Evolutionary conservation across 495 filamentous ascomycete genomes (phyloP).

Genomic region (Podospora pseudoanserina): DNA sequence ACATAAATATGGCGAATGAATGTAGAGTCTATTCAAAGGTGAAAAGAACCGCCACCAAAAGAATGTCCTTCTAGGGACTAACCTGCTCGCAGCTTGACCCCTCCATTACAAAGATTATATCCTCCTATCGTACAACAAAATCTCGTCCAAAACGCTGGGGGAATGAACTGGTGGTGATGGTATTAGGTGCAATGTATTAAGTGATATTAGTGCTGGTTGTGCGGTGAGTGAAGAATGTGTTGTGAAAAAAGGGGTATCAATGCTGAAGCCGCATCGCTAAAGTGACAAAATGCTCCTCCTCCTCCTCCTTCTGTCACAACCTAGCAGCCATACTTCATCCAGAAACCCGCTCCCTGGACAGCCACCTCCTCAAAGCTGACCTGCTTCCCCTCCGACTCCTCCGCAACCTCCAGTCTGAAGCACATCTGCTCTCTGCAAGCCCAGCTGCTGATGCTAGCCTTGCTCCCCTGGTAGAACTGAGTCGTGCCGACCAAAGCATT

Average conservation of each 20-base stretch:
- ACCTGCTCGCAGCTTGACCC: too few relatives aligned
- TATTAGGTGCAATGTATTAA: background rate
- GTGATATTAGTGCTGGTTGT: background rate
- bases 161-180: background rate
- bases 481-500: constrained; percentile 29
- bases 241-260: background rate
- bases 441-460: constrained; percentile 25
- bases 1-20: too few relatives aligned
- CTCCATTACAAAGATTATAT: background rate
- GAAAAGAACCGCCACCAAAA: too few relatives aligned
- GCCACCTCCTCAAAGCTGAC: background rate
- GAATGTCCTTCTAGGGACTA: too few relatives aligned
- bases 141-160: background rate
- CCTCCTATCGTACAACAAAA: background rate
- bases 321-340: constrained; percentile 7
- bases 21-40: too few relatives aligned
- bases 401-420: constrained; percentile 22
- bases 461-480: constrained; percentile 19
- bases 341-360: background rate
- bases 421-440: constrained; percentile 31
- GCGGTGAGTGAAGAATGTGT: background rate
- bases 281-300: background rate
- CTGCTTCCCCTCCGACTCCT: background rate
- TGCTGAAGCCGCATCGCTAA: background rate
- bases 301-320: background rate